Percentiles rank a stretch among this genome's conserved stretches.
Conservation (phyloP, 495 filamentous ascomycete species). For the Jackrogersella multiformis region DNA sequence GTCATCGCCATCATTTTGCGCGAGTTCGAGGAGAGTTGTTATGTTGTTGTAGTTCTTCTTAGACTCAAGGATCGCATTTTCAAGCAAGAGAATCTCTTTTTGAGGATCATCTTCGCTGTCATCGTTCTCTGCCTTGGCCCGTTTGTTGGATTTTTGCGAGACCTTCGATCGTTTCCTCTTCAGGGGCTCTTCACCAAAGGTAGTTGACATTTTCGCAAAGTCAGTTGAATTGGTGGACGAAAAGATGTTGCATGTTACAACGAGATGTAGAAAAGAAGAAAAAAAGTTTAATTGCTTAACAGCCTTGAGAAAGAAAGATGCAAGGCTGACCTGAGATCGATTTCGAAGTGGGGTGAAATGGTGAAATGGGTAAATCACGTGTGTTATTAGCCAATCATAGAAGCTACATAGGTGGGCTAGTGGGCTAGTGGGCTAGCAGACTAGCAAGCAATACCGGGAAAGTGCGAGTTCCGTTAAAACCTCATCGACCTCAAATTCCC, state of each 20-base stretch:
- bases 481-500: constrained; percentile 50
- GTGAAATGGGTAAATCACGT: constrained; percentile 41
- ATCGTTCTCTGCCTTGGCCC: constrained; percentile 52
- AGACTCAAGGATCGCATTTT: constrained; percentile 81
- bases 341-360: constrained; percentile 22
- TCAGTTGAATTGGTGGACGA: background rate
- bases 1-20: constrained; percentile 56
- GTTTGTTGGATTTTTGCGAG: constrained; percentile 50
- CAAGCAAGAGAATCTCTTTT: constrained; percentile 71
- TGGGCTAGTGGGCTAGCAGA: too few relatives aligned
- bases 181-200: constrained; percentile 28
- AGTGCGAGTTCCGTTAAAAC: constrained; percentile 58
- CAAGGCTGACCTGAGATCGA: constrained; percentile 39
- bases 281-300: constrained; percentile 24
- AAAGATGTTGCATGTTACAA: background rate
- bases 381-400: constrained; percentile 41
- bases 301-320: constrained; percentile 37
- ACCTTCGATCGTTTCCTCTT: constrained; percentile 58
- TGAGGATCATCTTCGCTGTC: constrained; percentile 55
- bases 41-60: constrained; percentile 95
- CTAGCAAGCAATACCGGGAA: constrained; percentile 12
- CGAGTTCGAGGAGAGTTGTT: constrained; percentile 70
- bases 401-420: constrained; percentile 15
- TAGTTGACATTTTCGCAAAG: constrained; percentile 42
- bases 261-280: constrained; percentile 10